Evolutionary conservation across 2,329 filamentous ascomycete species (phyloP).

Genomic region (Paraphaeosphaeria sporulosa): DNA sequence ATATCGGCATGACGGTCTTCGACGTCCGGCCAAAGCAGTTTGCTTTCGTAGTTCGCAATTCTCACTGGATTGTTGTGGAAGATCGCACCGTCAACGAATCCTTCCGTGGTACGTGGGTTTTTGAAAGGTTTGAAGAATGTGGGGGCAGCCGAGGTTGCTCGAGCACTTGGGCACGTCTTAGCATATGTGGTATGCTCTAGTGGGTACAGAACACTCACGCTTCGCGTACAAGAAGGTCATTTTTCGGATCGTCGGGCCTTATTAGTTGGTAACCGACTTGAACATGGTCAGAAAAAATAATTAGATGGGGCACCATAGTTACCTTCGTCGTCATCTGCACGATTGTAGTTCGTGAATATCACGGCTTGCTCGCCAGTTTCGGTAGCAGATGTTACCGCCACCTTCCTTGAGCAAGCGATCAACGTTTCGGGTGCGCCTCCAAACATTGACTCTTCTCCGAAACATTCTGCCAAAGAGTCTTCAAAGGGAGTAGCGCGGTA

Average conservation of each 20-base stretch:
- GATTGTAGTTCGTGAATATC: constrained; percentile 57
- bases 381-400: constrained; percentile 51
- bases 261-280: constrained; percentile 15
- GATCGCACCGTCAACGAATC: constrained; percentile 55
- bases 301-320: not conserved
- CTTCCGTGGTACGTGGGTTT: constrained; percentile 49
- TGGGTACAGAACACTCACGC: constrained; percentile 12
- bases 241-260: constrained; percentile 17
- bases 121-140: constrained; percentile 55
- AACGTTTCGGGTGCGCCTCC: constrained; percentile 34
- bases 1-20: constrained; percentile 29
- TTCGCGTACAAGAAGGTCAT: constrained; percentile 20
- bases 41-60: constrained; percentile 54
- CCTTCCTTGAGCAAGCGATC: constrained; percentile 31
- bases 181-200: not conserved
- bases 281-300: not conserved
- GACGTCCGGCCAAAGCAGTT: constrained; percentile 33
- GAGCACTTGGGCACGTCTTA: constrained; percentile 38
- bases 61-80: constrained; percentile 55
- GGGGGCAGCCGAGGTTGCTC: constrained; percentile 56
- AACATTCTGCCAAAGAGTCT: constrained; percentile 36
- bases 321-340: constrained; percentile 44
- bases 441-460: constrained; percentile 39
- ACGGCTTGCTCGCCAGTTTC: constrained; percentile 50
- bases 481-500: constrained; percentile 50